Evolutionary conservation across 2,329 filamentous ascomycete species (phyloP).

Genomic region (Pseudofabraea citricarpa): DNA sequence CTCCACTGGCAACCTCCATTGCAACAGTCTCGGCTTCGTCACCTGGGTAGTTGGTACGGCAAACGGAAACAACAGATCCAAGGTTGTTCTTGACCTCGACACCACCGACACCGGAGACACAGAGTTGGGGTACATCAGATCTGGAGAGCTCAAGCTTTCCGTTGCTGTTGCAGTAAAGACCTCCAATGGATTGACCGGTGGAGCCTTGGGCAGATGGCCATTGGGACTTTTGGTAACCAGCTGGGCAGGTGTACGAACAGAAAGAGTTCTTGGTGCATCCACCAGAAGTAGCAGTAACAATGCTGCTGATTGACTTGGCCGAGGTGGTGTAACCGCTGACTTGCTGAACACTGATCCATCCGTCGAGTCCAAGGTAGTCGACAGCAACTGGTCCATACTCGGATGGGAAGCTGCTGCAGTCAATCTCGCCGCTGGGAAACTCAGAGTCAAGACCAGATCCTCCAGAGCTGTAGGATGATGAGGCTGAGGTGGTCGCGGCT

Average conservation of each 20-base stretch:
- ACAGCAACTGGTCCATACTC: slow-evolving; percentile 74
- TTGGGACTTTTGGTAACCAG: slow-evolving; percentile 87
- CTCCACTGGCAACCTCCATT: slow-evolving; percentile 56
- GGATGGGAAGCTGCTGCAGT: slow-evolving; percentile 71
- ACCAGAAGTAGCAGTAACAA: slow-evolving; percentile 58
- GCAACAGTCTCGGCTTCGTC: slow-evolving; percentile 86
- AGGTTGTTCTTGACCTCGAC: slow-evolving; percentile 76
- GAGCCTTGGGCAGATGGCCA: slow-evolving; percentile 77
- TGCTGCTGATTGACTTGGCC: slow-evolving; percentile 56
- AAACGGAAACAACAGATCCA: slow-evolving; percentile 62
- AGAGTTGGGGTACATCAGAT: slow-evolving; percentile 61
- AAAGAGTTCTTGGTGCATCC: slow-evolving; percentile 60
- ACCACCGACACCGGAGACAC: slow-evolving; percentile 62
- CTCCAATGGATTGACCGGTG: slow-evolving; percentile 82
- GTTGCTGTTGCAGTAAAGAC: slow-evolving; percentile 69
- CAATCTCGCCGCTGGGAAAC: slow-evolving; percentile 72
- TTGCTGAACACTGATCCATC: slow-evolving; percentile 77
- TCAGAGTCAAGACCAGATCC: slow-evolving; percentile 51
- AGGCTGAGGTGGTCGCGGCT: slow-evolving; percentile 28
- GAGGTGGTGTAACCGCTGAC: slow-evolving; percentile 43
- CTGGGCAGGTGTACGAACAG: slow-evolving; percentile 92
- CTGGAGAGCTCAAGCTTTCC: slow-evolving; percentile 79
- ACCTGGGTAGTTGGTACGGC: slow-evolving; percentile 95
- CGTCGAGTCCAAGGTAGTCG: slow-evolving; percentile 62
- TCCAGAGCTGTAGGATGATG: slow-evolving; percentile 20